Conservation (phyloP, 805 yeast species). For the Yarrowia osloensis region DNA sequence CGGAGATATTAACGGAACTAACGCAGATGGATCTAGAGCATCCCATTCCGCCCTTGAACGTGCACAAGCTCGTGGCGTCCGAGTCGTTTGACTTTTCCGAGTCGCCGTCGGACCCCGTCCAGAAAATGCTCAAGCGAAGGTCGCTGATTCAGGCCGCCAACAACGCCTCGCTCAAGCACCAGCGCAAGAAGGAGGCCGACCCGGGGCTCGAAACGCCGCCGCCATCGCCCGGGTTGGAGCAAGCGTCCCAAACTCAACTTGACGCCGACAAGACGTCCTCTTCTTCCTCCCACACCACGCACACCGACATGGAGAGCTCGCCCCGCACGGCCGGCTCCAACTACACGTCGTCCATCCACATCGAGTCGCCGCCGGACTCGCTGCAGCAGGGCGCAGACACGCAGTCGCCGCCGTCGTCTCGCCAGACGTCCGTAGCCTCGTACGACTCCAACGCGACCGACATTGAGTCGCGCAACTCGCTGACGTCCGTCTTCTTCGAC, state of each 20-base stretch:
- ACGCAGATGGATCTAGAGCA: constrained; percentile 19
- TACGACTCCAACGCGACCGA: constrained; percentile 28
- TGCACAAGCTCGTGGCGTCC: constrained; percentile 23
- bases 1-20: not conserved
- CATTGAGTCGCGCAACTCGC: constrained; percentile 24
- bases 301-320: not conserved
- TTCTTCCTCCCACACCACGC: not conserved
- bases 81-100: constrained; percentile 29
- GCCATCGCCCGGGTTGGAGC: constrained; percentile 5
- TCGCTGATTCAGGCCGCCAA: constrained; percentile 20
- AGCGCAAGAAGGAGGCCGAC: constrained; percentile 1
- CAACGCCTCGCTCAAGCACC: constrained; percentile 1
- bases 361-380: constrained; percentile 28
- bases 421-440: constrained; percentile 20
- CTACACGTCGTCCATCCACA: not conserved
- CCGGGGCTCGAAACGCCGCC: constrained; percentile 25
- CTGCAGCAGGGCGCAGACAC: constrained; percentile 4
- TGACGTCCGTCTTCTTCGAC: constrained; percentile 25
- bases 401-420: constrained; percentile 14
- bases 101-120: constrained; percentile 18
- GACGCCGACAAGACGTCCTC: not conserved
- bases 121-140: constrained; percentile 15
- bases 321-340: not conserved
- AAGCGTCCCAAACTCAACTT: constrained; percentile 1
- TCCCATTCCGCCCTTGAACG: constrained; percentile 18